Evolutionary conservation across 768 basidiomycete species (phyloP), one percentile per base, ranked within the genome.

Genomic region (Floccularia luteovirens): DNA sequence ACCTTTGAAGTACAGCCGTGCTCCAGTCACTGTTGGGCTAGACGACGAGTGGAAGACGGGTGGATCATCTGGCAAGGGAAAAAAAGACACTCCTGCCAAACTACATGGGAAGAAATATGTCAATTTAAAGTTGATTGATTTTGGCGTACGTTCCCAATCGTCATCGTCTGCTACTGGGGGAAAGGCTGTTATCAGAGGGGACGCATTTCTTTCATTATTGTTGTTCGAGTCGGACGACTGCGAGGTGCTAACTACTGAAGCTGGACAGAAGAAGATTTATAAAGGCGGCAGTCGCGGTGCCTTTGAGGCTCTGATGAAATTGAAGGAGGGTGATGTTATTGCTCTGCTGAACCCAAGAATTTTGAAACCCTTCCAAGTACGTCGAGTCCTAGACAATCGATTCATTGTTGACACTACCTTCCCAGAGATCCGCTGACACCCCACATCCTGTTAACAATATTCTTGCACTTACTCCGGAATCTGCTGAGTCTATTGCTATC

Each of bases 211-310:
- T 31, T 81, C 83, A 10, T 55, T 99, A 43, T 58, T 97, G 31
- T 67, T 99, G 22, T 97, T 98, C 50, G 91, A 98, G 55, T 73
- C 91, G 17, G 91, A 97, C 50, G 57, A 70, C 1, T 75, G 74
- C 42, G 82, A 86, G 42, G 53, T 72, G 10, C 51, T 82, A 11
- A 68, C 67, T 3, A 64, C 56, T 21, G 77, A 74, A 4, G 69
- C 78, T 36, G 72, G 68, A 7, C 62, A 66, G 24, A 71, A 60
- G 25, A 90, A 79, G 53, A 44, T 83, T 0, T 94, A 92, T 57
- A 76, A 70, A 47, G 94, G 96, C 0, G 94, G 94, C 2, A 91
- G 90, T 48, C 77, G 80, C 4, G 96, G 96, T 3, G 93, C 92
- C 3, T 98, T 88, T 53, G 96, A 98, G 57, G 68, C 74, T 36